Percentiles rank a stretch among this genome's conserved stretches.
phyloP scores from a whole-genome alignment of 2,329 filamentous ascomycete genomes.

The Sarocladium oryzae region DNA sequence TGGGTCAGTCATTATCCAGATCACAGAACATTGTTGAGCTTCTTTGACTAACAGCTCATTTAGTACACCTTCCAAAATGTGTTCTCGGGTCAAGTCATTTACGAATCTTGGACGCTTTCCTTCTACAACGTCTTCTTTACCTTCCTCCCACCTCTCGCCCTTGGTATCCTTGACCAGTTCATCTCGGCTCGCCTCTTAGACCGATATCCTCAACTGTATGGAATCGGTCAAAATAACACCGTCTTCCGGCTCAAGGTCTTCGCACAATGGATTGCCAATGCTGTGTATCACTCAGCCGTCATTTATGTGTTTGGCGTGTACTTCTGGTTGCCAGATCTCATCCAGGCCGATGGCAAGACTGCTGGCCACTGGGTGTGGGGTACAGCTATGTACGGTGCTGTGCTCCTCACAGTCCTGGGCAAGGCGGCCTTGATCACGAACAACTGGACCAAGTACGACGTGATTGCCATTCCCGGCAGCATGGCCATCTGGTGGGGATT shows the following conservation, averaged over 20 bases:
- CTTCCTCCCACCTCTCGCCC: slow-evolving; percentile 82
- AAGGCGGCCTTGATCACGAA: slow-evolving; percentile 94
- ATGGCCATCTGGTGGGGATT: slow-evolving; percentile 89
- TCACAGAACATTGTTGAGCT: neutral
- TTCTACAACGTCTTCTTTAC: slow-evolving; percentile 99
- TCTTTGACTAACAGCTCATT: slow-evolving; percentile 19
- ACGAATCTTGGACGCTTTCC: slow-evolving; percentile 98
- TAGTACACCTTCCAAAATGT: slow-evolving; percentile 97
- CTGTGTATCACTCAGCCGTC: slow-evolving; percentile 90
- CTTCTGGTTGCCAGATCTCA: slow-evolving; percentile 76
- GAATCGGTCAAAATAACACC: slow-evolving; percentile 82
- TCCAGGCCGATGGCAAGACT: slow-evolving; percentile 69
- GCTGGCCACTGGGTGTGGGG: slow-evolving; percentile 99
- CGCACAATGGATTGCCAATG: slow-evolving; percentile 85
- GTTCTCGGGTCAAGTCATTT: slow-evolving; percentile 96
- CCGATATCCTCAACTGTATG: slow-evolving; percentile 92
- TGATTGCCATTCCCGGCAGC: slow-evolving; percentile 90
- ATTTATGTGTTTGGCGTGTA: slow-evolving; percentile 81
- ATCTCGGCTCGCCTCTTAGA: slow-evolving; percentile 90
- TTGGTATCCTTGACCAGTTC: slow-evolving; percentile 97
- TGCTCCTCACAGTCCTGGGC: slow-evolving; percentile 86
- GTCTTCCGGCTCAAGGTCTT: slow-evolving; percentile 95
- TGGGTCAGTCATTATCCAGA: slow-evolving; percentile 59
- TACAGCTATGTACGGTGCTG: slow-evolving; percentile 85
- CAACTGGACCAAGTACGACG: slow-evolving; percentile 98